Evolutionary conservation across 192 early-diverging fungal genomes (phyloP).

Genomic region (Backusella tarrabulga): DNA sequence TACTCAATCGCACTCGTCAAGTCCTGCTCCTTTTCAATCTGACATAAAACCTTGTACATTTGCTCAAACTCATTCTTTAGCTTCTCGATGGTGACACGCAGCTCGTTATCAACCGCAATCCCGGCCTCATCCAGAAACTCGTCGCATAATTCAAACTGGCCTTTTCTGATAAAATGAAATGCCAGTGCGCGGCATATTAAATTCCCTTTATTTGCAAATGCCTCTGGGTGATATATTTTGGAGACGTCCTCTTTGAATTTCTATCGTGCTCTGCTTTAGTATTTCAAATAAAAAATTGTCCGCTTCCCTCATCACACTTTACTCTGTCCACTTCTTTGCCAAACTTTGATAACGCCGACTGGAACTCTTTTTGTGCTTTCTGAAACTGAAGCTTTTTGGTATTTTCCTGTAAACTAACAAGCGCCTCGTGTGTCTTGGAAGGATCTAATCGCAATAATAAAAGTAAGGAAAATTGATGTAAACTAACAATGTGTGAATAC

Average conservation of each 20-base stretch:
- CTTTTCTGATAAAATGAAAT: constrained; percentile 83
- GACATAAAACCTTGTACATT: constrained; percentile 77
- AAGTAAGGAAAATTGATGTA: not conserved
- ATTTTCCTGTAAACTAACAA: constrained; percentile 9
- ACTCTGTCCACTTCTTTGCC: constrained; percentile 76
- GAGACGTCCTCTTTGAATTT: constrained; percentile 70
- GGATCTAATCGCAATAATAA: constrained; percentile 8
- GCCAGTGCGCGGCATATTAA: constrained; percentile 64
- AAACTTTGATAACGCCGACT: constrained; percentile 60
- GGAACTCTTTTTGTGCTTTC: constrained; percentile 66
- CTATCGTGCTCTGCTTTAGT: constrained; percentile 23
- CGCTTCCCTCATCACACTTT: constrained; percentile 4
- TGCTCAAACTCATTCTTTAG: constrained; percentile 69
- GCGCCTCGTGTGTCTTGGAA: not conserved
- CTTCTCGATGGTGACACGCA: constrained; percentile 40
- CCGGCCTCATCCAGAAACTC: constrained; percentile 51
- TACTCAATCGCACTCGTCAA: constrained; percentile 64
- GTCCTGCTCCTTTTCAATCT: constrained; percentile 53
- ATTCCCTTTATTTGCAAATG: constrained; percentile 69
- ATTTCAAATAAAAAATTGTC: not conserved
- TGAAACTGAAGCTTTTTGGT: constrained; percentile 26
- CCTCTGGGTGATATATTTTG: constrained; percentile 61
- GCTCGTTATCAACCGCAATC: constrained; percentile 33
- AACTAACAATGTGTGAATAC: not conserved
- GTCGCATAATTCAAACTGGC: constrained; percentile 79